Evolutionary conservation across 345 rosid species (phyloP), one percentile per base, ranked within the genome.

Genomic region (Populus pruinosa): DNA sequence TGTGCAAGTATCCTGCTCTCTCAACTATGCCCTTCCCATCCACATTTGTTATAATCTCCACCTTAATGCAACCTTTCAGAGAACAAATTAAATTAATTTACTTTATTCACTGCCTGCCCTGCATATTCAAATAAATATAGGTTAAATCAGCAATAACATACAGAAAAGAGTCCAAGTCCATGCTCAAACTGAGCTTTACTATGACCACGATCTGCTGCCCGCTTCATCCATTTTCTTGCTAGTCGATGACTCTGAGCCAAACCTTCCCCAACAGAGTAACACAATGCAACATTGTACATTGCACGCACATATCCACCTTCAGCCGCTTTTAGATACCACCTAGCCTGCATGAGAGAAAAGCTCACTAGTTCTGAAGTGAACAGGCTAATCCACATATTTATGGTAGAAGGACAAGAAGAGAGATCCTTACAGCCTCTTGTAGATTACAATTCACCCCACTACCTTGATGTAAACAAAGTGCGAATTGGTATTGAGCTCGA

Each of bases 181-280:
- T 90, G 94, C 79, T 96, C 98, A 67, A 85, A 90, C 69, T 96
- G 97, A 74, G 98, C 98, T 88, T 88, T 93, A 79, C 92, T 82
- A 71, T 93, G 98, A 71, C 94, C 96, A 10, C 77, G 87, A 86
- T 92, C 97, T 44, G 98, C 99, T 74, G 98, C 99, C 41, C 89
- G 86, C 83, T 89, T 92, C 99, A 96, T 93, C 99, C 98, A 96
- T 84, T 87, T 93, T 71, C 86, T 88, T 44, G 93, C 93, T 75
- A 81, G 85, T 41, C 81, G 84, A 41, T 70, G 90, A 84, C 77
- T 90, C 74, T 77, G 90, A 0, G 88, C 72, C 69, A 96, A 83
- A 36, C 99, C 98, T 88, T 96, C 93, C 12, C 99, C 98, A 75
- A 79, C 79, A 1, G 88, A 88, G 64, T 91, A 91, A 82, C 99